These are phyloP conservation scores for Rhododendron williamsianum DNA, from an alignment of 148 eudicot species.

Conservation along the genomic window DNA sequence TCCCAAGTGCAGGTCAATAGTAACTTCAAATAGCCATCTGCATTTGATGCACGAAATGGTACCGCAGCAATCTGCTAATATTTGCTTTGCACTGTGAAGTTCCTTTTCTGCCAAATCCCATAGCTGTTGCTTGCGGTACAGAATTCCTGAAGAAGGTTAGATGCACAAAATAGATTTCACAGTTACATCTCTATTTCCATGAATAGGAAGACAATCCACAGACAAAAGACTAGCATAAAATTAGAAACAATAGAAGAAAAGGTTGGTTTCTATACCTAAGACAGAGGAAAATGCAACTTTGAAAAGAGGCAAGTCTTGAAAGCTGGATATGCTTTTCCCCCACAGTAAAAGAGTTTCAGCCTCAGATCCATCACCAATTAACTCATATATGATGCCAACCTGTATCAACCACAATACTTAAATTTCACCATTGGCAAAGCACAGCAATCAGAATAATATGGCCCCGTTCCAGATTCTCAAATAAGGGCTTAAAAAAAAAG, in stretches of 20 bases:
- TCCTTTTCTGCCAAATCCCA: constrained; percentile 62
- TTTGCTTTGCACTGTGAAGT: constrained; percentile 46
- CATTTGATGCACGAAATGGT: constrained; percentile 61
- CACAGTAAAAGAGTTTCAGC: constrained; percentile 68
- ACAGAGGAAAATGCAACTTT: constrained; percentile 50
- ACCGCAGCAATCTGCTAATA: constrained; percentile 29
- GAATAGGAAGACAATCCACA: not conserved
- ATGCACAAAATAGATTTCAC: constrained; percentile 9
- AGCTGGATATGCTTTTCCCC: constrained; percentile 65
- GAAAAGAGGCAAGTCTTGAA: constrained; percentile 60
- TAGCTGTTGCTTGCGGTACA: constrained; percentile 50
- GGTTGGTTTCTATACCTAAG: constrained; percentile 42
- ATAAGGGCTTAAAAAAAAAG: no score
- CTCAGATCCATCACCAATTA: constrained; percentile 73
- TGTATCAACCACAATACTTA: constrained; percentile 12
- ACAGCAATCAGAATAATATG: not conserved
- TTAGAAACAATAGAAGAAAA: not conserved
- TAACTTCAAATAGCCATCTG: constrained; percentile 44
- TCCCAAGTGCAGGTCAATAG: constrained; percentile 60
- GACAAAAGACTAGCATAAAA: not conserved
- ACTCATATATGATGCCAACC: constrained; percentile 76
- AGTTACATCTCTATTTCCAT: not conserved
- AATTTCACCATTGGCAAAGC: not conserved
- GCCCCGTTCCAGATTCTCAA: no score
- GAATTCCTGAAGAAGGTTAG: constrained; percentile 47